phyloP scores from a whole-genome alignment of 225 moss, liverwort and hornwort genomes.

The Neckera pumila region DNA sequence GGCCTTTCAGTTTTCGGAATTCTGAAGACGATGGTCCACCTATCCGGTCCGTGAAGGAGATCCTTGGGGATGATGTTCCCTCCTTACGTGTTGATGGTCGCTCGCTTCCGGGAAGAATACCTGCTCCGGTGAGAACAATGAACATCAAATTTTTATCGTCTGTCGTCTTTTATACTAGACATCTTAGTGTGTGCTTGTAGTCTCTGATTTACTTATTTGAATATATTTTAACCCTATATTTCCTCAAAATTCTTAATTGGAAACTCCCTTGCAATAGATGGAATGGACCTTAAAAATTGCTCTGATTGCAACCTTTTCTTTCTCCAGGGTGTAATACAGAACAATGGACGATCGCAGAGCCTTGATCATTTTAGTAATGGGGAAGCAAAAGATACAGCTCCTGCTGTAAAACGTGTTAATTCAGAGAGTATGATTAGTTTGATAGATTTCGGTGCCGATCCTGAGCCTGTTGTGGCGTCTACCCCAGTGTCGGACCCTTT shows the following conservation, averaged over 20 bases:
- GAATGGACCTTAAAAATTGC: background rate
- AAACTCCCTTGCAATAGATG: background rate
- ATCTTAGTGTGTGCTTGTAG: background rate
- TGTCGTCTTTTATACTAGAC: background rate
- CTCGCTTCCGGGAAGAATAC: conserved; percentile 5
- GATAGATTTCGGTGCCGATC: conserved; percentile 78
- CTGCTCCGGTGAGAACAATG: conserved; percentile 23
- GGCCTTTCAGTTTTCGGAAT: conserved; percentile 39
- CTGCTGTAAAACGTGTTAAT: conserved; percentile 49
- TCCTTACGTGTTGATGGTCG: conserved; percentile 43
- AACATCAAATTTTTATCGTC: background rate
- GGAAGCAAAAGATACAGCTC: conserved; percentile 17
- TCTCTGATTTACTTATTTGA: background rate
- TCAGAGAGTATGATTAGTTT: conserved; percentile 67
- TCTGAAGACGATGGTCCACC: conserved; percentile 57
- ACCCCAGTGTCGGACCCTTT: conserved; percentile 17
- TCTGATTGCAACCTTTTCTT: background rate
- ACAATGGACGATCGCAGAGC: conserved; percentile 41
- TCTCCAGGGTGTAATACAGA: conserved; percentile 50
- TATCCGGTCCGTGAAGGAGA: conserved; percentile 73
- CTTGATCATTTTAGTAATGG: conserved; percentile 41
- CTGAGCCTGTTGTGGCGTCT: conserved; percentile 35
- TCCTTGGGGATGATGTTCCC: conserved; percentile 73
- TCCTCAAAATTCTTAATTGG: background rate
- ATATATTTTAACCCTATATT: background rate